Conservation (phyloP, 148 eudicot genomes). For the Agrostemma githago region DNA sequence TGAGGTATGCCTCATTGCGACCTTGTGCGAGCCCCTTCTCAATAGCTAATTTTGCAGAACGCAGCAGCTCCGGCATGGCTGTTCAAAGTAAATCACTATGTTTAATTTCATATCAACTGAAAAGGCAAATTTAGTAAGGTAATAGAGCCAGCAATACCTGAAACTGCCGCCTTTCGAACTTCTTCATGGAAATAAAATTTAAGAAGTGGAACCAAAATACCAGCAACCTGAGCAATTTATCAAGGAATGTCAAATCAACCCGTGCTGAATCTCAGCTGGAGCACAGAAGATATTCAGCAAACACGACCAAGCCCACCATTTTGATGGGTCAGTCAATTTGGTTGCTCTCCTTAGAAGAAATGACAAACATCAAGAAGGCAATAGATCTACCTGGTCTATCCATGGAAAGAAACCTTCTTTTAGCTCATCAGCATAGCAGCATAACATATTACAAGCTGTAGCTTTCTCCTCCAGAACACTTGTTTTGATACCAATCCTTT, state of each 20-base stretch:
- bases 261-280: not conserved
- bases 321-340: not conserved
- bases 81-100: constrained; percentile 2
- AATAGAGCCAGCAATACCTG: constrained; percentile 30
- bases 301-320: not conserved
- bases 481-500: constrained; percentile 42
- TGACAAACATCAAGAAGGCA: not conserved
- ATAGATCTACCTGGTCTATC: constrained; percentile 35
- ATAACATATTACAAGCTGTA: constrained; percentile 46
- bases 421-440: constrained; percentile 49
- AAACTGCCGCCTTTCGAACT: constrained; percentile 47
- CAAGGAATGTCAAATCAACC: not conserved
- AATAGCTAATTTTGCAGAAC: constrained; percentile 41
- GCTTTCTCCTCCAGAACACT: constrained; percentile 48
- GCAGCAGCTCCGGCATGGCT: constrained; percentile 46
- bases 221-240: constrained; percentile 33
- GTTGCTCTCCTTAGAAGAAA: not conserved
- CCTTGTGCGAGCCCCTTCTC: constrained; percentile 43
- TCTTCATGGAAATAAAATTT: constrained; percentile 48
- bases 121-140: not conserved
- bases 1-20: constrained; percentile 38
- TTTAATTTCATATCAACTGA: constrained; percentile 3
- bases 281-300: not conserved
- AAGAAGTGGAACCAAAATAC: constrained; percentile 48
- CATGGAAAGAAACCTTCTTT: constrained; percentile 49